Percentiles rank a stretch among this genome's conserved stretches.
Evolutionary conservation across 768 basidiomycete species (phyloP).

Genomic region (Fibroporia radiculosa): DNA sequence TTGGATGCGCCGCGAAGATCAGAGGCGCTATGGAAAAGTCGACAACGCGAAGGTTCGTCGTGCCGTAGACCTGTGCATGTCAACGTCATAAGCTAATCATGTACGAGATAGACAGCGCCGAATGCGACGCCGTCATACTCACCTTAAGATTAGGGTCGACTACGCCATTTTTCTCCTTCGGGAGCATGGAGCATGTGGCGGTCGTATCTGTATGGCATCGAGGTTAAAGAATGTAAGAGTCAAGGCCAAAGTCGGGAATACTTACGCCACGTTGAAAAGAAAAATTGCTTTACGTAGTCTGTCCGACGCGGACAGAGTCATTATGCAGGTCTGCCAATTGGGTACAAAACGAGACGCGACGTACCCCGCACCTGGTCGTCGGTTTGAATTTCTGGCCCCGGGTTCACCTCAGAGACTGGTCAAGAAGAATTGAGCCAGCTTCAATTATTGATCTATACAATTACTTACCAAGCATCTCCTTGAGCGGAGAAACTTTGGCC

Average conservation of each 20-base stretch:
- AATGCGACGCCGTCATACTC: too few relatives aligned
- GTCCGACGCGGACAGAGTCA: neutral
- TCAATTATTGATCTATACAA: too few relatives aligned
- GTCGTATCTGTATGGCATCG: too few relatives aligned
- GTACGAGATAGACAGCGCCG: too few relatives aligned
- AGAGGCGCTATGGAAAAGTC: conserved; percentile 10
- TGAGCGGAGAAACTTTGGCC: conserved; percentile 9
- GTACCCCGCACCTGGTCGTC: conserved; percentile 4
- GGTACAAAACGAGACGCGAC: neutral
- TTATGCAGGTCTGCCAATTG: neutral
- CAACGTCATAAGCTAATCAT: neutral
- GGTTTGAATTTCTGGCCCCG: neutral
- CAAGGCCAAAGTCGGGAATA: too few relatives aligned
- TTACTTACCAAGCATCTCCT: conserved; percentile 16
- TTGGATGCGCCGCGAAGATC: conserved; percentile 4
- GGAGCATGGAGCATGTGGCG: too few relatives aligned
- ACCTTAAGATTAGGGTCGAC: conserved; percentile 30
- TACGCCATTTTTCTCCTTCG: conserved; percentile 28
- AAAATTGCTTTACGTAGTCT: neutral
- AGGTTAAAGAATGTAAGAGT: too few relatives aligned
- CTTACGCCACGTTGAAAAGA: too few relatives aligned
- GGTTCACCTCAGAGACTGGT: neutral
- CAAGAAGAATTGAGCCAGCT: too few relatives aligned
- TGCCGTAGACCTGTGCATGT: conserved; percentile 9
- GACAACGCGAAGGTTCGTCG: conserved; percentile 10